Conservation (phyloP, 345 rosid genomes). For the Leavenworthia alabamica region DNA sequence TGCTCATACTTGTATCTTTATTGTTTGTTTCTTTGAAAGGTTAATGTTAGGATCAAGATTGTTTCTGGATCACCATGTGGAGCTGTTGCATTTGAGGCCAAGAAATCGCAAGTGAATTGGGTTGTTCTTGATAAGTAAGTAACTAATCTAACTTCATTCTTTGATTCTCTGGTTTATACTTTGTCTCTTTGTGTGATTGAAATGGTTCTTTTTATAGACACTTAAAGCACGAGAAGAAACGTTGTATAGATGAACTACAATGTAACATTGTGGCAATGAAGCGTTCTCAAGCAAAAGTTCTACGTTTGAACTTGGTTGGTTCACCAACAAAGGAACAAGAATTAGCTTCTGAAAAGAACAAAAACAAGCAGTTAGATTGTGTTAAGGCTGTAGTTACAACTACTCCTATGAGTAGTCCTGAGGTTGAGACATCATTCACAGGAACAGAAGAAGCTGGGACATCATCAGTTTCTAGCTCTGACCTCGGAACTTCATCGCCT, state of each 20-base stretch:
- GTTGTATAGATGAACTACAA: conserved; percentile 86
- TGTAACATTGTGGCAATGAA: conserved; percentile 96
- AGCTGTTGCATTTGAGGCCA: conserved; percentile 82
- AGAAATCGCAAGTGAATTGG: conserved; percentile 71
- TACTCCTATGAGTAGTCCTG: conserved; percentile 93
- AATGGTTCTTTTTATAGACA: conserved; percentile 45
- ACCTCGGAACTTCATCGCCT: conserved; percentile 75
- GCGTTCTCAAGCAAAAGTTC: conserved; percentile 76
- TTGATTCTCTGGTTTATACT: neutral
- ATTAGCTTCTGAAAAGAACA: conserved; percentile 38
- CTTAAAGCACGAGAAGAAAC: conserved; percentile 73
- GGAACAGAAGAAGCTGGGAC: conserved; percentile 89
- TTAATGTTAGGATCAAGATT: conserved; percentile 85
- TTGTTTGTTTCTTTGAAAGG: conserved; percentile 33
- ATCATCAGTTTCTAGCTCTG: conserved; percentile 94
- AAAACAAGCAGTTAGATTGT: conserved; percentile 43
- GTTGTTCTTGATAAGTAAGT: conserved; percentile 91
- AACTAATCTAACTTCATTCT: neutral
- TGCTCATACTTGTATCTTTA: neutral
- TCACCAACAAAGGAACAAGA: conserved; percentile 49
- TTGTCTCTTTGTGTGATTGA: neutral
- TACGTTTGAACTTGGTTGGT: conserved; percentile 90
- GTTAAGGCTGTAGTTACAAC: conserved; percentile 46
- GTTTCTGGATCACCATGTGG: conserved; percentile 89
- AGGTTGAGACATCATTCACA: conserved; percentile 84